Conservation (phyloP, 164 flowering plant genomes). For the Tetracentron sinense region DNA sequence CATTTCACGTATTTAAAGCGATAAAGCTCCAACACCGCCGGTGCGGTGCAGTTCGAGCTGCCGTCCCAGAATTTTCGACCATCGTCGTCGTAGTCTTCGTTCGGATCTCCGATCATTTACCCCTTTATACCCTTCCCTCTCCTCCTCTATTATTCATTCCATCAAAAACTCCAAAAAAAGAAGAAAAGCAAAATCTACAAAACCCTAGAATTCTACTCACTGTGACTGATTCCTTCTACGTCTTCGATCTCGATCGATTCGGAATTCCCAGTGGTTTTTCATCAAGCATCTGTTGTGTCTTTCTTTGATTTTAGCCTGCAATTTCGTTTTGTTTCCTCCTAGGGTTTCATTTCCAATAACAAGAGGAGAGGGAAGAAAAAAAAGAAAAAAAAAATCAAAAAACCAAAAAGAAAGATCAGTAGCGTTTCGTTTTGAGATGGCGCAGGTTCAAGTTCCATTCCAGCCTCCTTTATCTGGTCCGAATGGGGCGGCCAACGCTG, state of each 20-base stretch:
- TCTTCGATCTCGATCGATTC: not conserved
- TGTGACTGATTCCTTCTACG: too few species aligned
- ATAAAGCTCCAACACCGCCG: constrained; percentile 10
- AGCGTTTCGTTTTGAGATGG: constrained; percentile 31
- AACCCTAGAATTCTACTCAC: not conserved
- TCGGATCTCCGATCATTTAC: constrained; percentile 23
- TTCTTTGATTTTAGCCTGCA: not conserved
- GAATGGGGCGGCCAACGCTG: constrained; percentile 28
- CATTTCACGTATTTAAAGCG: constrained; percentile 11
- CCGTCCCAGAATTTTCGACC: constrained; percentile 19
- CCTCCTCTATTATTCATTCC: constrained; percentile 10
- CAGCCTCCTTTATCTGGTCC: constrained; percentile 31
- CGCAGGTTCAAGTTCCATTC: constrained; percentile 59
- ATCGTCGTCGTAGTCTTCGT: constrained; percentile 12
- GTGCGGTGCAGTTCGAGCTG: constrained; percentile 43
- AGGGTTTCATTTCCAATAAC: constrained; percentile 27
- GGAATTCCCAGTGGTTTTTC: not conserved
- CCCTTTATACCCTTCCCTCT: constrained; percentile 22
- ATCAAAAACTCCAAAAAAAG: not conserved
- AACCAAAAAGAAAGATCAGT: not conserved
- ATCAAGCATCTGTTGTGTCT: not conserved
- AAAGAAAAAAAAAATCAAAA: constrained; percentile 3
- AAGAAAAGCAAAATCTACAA: not conserved
- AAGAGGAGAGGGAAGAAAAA: constrained; percentile 35
- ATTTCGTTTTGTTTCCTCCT: constrained; percentile 4